Evolutionary conservation across 352 stramenopile species (phyloP), one percentile per base, ranked within the genome.

Genomic region (Aphanomyces astaci): DNA sequence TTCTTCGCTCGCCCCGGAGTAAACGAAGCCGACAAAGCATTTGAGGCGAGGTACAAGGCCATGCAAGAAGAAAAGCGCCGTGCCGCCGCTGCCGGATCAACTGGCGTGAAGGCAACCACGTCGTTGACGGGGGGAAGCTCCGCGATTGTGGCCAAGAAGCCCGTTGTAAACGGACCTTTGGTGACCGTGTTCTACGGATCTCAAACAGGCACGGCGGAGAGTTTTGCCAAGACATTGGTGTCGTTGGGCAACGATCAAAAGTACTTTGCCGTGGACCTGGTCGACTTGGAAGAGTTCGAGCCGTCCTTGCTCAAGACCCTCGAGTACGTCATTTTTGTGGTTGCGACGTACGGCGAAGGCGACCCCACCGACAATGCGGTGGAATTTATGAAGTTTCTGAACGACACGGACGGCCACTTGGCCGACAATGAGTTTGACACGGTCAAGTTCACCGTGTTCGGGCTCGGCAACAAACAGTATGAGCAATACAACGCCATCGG

Each of bases 401-500:
- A 96, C 68, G 72, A 89, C 39, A 84, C 88, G 60, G 73, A 77
- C 9, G 62, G 62, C 4, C 48, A 53, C 36, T 65, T 79, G 19
- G 59, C 28, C 2, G 69, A 71, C 0, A 45, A 70, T 4, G 60
- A 63, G 54, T 76, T 98, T 7, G 5, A 59, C 4, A 78, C 77
- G 22, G 77, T 98, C 13, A 67, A 90, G 13, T 99, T 86, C 77
- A 88, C 90, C 49, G 96, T 99, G 19, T 99, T 99, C 86, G 97
- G 96, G 2, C 82, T 99, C 0, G 97, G 97, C 27, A 99, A 99
- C 78, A 92, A 77, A 30, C 91, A 99, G 78, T 99, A 99, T 75
- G 96, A 99, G 72, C 91, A 99, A 75, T 99, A 95, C 81, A 99
- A 99, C 74, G 83, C 87, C 51, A 97, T 98, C 74, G 95, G 94